These are phyloP conservation scores for Cladosporium sp. DNA, from an alignment of 2,329 filamentous ascomycete species.

Conservation along the genomic window DNA sequence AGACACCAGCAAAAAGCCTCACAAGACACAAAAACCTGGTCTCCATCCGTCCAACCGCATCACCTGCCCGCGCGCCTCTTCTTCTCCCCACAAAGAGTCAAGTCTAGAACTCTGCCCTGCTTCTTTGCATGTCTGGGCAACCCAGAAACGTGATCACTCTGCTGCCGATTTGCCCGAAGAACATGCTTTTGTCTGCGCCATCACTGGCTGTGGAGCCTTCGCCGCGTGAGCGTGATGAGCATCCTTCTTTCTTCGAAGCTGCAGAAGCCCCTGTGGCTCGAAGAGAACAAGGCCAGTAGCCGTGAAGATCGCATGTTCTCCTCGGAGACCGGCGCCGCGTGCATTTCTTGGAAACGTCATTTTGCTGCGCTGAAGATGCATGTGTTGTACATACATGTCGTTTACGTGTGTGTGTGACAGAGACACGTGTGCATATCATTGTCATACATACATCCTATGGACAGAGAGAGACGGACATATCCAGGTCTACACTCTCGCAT, in stretches of 20 bases:
- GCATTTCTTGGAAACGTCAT: not conserved
- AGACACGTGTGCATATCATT: not conserved
- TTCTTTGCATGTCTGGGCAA: slow-evolving; percentile 3
- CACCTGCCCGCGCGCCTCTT: slow-evolving; percentile 13
- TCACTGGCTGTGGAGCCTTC: not conserved
- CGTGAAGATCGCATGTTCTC: not conserved
- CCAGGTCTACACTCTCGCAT: not conserved
- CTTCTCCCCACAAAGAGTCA: slow-evolving; percentile 7
- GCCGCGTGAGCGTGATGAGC: not conserved
- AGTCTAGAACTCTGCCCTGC: slow-evolving; percentile 15
- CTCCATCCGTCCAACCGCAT: not conserved
- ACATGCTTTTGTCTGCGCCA: not conserved
- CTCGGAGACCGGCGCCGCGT: not conserved
- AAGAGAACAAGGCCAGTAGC: not conserved
- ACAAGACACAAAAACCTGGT: not conserved
- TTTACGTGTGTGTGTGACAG: not conserved
- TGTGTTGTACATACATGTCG: not conserved
- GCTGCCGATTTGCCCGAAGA: not conserved
- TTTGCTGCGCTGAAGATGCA: not conserved
- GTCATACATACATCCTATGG: not conserved
- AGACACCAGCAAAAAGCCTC: not conserved
- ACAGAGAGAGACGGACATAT: not conserved
- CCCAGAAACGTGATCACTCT: not conserved
- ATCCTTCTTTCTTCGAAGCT: not conserved
- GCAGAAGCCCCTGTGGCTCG: not conserved